phyloP scores from a whole-genome alignment of 78 protist species.

The Emiliania huxleyi region DNA sequence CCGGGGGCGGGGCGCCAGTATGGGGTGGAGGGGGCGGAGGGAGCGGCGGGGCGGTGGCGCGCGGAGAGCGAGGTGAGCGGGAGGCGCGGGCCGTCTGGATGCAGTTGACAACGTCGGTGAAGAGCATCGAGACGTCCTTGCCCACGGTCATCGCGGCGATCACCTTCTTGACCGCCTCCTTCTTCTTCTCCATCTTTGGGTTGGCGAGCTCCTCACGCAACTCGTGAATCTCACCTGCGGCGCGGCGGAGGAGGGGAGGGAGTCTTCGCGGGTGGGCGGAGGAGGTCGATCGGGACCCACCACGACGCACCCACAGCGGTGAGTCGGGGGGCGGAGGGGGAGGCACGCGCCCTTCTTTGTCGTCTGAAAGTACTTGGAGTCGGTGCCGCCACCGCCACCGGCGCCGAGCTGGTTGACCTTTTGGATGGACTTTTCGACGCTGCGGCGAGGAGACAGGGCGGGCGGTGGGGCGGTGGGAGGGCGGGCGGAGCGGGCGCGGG shows the following conservation, averaged over 20 bases:
- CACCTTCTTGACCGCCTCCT: conserved; percentile 96
- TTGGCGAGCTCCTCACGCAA: conserved; percentile 54
- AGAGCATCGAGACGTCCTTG: conserved; percentile 90
- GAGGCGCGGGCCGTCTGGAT: conserved; percentile 74
- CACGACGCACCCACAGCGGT: too few species aligned
- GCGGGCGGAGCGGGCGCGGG: too few species aligned
- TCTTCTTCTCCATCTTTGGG: conserved; percentile 57
- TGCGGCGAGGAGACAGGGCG: too few species aligned
- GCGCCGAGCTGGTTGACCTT: background rate
- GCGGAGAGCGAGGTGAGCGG: too few species aligned
- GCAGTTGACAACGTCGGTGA: conserved; percentile 90
- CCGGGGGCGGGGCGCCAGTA: too few species aligned
- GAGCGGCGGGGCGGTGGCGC: too few species aligned
- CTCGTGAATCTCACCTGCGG: conserved; percentile 63
- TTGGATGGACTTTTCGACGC: background rate
- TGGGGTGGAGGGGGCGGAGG: too few species aligned
- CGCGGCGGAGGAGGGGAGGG: background rate
- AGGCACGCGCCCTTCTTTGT: conserved; percentile 42
- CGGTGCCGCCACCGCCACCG: conserved; percentile 11
- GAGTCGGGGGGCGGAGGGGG: background rate
- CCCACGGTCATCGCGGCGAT: conserved; percentile 99
- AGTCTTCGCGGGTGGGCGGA: too few species aligned
- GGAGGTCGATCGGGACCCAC: too few species aligned
- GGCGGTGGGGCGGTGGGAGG: too few species aligned
- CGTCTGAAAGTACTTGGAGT: conserved; percentile 46